A percentile compares a stretch with the other conserved stretches of the same genome.
phyloP scores from a whole-genome alignment of 140 eudicot genomes.

The Senecio squalidus region DNA sequence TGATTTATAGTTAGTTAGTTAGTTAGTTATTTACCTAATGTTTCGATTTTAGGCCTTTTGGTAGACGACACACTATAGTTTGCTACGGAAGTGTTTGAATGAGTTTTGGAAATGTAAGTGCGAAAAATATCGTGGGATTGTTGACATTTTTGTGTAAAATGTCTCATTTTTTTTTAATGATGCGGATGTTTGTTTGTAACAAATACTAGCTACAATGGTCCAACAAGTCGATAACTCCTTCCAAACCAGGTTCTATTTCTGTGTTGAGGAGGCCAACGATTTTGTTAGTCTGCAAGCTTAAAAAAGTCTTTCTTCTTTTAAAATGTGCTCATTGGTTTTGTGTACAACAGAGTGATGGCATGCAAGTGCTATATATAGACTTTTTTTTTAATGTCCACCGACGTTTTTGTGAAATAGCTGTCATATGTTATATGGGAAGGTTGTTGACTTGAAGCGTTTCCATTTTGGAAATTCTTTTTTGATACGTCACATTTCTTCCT shows the following conservation, averaged over 20 bases:
- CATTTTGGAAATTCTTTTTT: neutral
- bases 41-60: too few species aligned
- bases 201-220: constrained; percentile 3
- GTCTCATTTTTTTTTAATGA: neutral
- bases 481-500: neutral
- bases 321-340: too few species aligned
- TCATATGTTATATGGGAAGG: neutral
- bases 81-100: constrained; percentile 8
- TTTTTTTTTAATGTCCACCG: neutral
- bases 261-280: neutral
- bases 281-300: neutral
- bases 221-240: neutral
- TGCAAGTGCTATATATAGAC: neutral
- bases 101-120: neutral
- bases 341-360: constrained; percentile 10
- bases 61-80: neutral
- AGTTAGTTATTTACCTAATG: too few species aligned
- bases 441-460: neutral
- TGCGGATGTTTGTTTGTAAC: constrained; percentile 3
- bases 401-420: neutral
- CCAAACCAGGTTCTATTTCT: neutral
- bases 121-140: neutral
- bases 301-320: too few species aligned
- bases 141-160: neutral
- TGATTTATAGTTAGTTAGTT: neutral